Base-by-base conservation (phyloP, 306 rosid genomes). In the Albizia julibrissin region DNA sequence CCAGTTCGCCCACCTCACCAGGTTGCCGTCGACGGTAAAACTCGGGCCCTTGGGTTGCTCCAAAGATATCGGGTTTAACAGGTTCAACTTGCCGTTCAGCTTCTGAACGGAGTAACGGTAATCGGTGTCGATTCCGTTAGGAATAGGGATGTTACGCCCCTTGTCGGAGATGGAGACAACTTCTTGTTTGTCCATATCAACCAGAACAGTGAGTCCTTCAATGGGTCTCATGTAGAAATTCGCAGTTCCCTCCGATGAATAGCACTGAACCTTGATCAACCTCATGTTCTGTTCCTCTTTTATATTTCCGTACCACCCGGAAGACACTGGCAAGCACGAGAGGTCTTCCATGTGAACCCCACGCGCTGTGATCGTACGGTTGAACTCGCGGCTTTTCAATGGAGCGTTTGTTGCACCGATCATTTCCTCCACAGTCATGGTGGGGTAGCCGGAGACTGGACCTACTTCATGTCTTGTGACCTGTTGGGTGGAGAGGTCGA, bases 221-320 rank as follows among this genome's bases (percentile, higher is more conserved):
- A 95, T 91, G 5, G 98, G 98, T 66, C 91, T 85, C 98, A 95
- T 93, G 88, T 95, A 95, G 87, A 95, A 95, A 69, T 95, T 95
- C 10, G 86, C 97, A 26, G 94, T 93, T 47, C 83, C 98, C 44
- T 95, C 73, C 70, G 33, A 85, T 78, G 95, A 87, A 76, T 88
- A 95, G 72, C 98, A 93, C 81, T 91, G 98, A 5, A 93, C 91
- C 83, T 95, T 95, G 24, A 90, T 93, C 78, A 95, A 33, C 82
- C 95, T 88, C 82, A 76, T 78, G 21, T 85, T 86, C 78, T 90
- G 91, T 77, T 95, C 95, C 69, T 95, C 97, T 66, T 86, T 88
- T 0, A 78, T 31, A 15, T 64, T 68, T 0, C 97, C 98, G 54
- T 88, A 95, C 98, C 98, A 95, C 0, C 98, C 98, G 27, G 90